Base-by-base conservation (phyloP, 2,329 filamentous ascomycete genomes). In the Colletotrichum ledebouriae region DNA sequence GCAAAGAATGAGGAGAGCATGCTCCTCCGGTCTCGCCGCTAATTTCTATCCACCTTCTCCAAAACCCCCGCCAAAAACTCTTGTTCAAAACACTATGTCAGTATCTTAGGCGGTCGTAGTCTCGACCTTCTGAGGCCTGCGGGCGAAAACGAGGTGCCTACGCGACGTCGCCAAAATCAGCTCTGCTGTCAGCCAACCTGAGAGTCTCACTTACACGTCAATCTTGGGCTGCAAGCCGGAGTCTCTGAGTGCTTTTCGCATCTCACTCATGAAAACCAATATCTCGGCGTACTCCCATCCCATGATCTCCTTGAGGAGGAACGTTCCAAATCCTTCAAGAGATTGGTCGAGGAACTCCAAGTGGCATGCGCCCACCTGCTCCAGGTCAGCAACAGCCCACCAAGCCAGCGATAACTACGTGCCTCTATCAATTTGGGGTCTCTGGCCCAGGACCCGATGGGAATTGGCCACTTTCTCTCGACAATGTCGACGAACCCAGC, bases 271-370 rank as follows among this genome's bases (percentile, higher is more conserved):
- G 9, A 78, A 47, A 2, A 73, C 71, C n/a, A 68, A 1, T 1
- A 76, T 66, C 59, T 78, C 73, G 0, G 77, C 75, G 10, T 67
- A 67, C 1, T 66, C 68, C 75, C 75, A 77, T 0, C 75, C 76
- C 46, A 79, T 17, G 5, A 78, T 39, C 46, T 79, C 72, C 6
- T 73, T 73, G 4, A 75, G 46, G 0, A 76, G 69, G 5, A 73
- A 74, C 1, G 72, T 52, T 0, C 68, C 76, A 49, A 78, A 78
- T 0, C 75, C 75, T 17, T 76, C 75, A 3, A 76, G 55, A n/a
- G 70, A 72, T 34, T 73, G 57, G 3, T 75, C 73, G 6, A 72
- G 57, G 11, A 73, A 73, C 9, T 68, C 59, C 3, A 73, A 64
- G 6, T 71, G 73, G 44, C 69, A 73, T 0, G 61, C 6, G 6